Evolutionary conservation across 257 asterid species (phyloP).

Genomic region (Salvia splendens): DNA sequence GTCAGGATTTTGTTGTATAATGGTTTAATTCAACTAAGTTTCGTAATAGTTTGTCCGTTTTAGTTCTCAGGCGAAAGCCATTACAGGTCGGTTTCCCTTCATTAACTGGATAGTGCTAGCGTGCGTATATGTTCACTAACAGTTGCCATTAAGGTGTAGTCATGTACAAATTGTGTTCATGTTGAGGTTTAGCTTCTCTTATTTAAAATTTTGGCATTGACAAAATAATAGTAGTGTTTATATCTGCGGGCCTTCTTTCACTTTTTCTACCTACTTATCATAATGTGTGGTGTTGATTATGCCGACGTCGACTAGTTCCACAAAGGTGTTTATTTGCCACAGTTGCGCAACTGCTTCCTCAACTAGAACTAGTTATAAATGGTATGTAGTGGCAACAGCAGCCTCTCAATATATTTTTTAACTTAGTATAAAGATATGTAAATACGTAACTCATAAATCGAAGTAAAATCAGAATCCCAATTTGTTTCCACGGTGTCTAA

Average conservation of each 20-base stretch:
- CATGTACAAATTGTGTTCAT: constrained; percentile 40
- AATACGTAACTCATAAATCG: too few species aligned
- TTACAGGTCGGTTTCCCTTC: constrained; percentile 37
- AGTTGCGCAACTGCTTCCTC: too few species aligned
- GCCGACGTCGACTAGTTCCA: background rate
- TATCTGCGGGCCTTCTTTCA: background rate
- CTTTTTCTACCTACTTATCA: too few species aligned
- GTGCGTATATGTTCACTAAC: constrained; percentile 38
- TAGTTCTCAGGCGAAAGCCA: constrained; percentile 44
- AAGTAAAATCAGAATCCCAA: too few species aligned
- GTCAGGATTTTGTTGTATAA: constrained; percentile 57
- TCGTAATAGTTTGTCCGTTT: constrained; percentile 36
- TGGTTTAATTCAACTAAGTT: constrained; percentile 35
- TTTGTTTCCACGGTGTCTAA: too few species aligned
- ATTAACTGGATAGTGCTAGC: constrained; percentile 33
- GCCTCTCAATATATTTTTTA: too few species aligned
- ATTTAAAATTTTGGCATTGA: constrained; percentile 13
- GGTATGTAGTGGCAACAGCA: too few species aligned
- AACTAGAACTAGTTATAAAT: too few species aligned
- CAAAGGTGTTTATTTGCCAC: background rate
- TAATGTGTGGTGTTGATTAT: background rate
- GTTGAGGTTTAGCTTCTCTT: constrained; percentile 33
- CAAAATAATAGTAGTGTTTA: constrained; percentile 17
- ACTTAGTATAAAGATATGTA: too few species aligned
- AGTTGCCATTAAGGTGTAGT: constrained; percentile 36